Evolutionary conservation across 2,329 filamentous ascomycete species (phyloP), one percentile per base, ranked within the genome.

Genomic region (Colletotrichum melonis): DNA sequence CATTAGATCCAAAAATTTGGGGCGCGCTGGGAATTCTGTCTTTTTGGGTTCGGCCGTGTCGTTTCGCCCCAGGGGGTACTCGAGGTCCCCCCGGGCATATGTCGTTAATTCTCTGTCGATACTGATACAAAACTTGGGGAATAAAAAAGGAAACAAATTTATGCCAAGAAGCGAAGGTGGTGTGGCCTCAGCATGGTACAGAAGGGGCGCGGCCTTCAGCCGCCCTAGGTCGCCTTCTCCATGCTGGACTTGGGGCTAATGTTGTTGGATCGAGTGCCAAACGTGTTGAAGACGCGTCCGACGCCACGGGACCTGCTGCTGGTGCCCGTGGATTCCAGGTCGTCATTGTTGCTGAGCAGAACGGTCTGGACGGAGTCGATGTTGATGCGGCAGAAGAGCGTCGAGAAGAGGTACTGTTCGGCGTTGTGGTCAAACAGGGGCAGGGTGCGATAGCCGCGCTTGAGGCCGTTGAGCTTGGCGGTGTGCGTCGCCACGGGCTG

Each of bases 321-420:
- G 67, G 85, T 84, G 42, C 79, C 67, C 46, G 62, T 54, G 38
- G 54, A 55, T 35, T 75, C 72, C 9, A 63, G 52, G 73, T 85
- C 84, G 56, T 75, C 78, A 58, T 85, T 80, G 75, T 86, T 83
- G 59, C 89, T 84, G 58, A 92, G 85, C 76, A 90, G 88, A 75
- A 89, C 86, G 74, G 88, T 89, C 58, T 88, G 89, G 49, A 89
- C 84, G 16, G 87, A 85, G 52, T 89, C 87, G 35, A 90, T 93
- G 77, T 92, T 92, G 84, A 98, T 94, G 79, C 92, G 92, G 85
- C 95, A 98, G 82, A 98, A 98, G 19, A 99, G 87, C 12, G 95
- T 97, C 2, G 97, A 98, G 84, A 98, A 98, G 56, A 98, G 88
- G 81, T 97, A 98, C 78, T 95, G 94, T 78, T 98, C 95, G 74